These are phyloP conservation scores for Tephrocybe sp. DNA, from an alignment of 768 basidiomycete genomes.

Conservation along the genomic window DNA sequence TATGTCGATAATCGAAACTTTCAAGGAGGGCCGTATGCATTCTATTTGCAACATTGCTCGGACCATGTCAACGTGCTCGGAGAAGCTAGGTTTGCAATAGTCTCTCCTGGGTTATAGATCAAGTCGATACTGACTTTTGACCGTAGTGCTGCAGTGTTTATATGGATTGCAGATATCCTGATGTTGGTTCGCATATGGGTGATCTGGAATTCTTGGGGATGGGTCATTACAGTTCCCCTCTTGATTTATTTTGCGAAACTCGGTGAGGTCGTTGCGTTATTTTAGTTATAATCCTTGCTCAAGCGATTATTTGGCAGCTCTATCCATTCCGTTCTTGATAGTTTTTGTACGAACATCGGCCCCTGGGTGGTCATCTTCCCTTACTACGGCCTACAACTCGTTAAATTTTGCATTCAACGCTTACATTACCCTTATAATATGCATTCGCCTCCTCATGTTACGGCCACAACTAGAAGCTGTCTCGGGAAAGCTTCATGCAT, in stretches of 20 bases:
- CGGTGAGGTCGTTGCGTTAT: constrained; percentile 19
- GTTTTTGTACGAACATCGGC: constrained; percentile 18
- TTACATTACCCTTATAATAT: constrained; percentile 26
- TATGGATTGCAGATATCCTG: constrained; percentile 34
- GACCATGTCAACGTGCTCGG: constrained; percentile 29
- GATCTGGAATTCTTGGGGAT: constrained; percentile 30
- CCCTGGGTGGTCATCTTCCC: constrained; percentile 12
- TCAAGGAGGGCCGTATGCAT: constrained; percentile 14
- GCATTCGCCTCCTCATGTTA: constrained; percentile 28
- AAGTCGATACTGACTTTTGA: not conserved
- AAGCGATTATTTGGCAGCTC: constrained; percentile 19
- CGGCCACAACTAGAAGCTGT: constrained; percentile 31
- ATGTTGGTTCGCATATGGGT: constrained; percentile 35
- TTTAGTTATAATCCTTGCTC: not conserved
- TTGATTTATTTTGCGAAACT: constrained; percentile 30
- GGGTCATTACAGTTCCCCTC: constrained; percentile 24
- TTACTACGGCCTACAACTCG: constrained; percentile 24
- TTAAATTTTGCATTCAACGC: constrained; percentile 30
- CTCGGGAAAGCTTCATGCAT: constrained; percentile 31
- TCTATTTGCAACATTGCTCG: constrained; percentile 12
- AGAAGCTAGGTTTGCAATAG: constrained; percentile 26
- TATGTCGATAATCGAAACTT: constrained; percentile 24
- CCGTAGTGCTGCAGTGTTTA: constrained; percentile 26
- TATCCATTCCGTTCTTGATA: constrained; percentile 32
- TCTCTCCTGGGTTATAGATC: not conserved